Percentiles rank a stretch among this genome's conserved stretches.
These are phyloP conservation scores for Prunus mume DNA, from an alignment of 306 rosid species.

Conservation along the genomic window DNA sequence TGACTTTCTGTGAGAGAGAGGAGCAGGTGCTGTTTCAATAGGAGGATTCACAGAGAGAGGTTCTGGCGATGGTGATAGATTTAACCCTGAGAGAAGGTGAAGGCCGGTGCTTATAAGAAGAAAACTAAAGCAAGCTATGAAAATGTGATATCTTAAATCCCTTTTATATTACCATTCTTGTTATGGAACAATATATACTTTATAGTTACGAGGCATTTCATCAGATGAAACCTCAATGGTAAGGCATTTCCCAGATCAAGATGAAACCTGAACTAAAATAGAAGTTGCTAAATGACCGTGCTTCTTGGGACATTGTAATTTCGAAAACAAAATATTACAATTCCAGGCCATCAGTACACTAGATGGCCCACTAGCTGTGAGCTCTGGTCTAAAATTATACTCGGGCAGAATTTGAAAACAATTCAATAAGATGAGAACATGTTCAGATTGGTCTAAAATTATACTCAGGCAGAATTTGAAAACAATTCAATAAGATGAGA, in stretches of 20 bases:
- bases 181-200: background rate
- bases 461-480: background rate
- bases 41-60: constrained; percentile 39
- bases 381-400: constrained; percentile 3
- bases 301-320: background rate
- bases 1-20: constrained; percentile 33
- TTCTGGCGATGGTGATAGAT: constrained; percentile 54
- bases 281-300: background rate
- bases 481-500: background rate
- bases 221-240: background rate
- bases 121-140: constrained; percentile 18
- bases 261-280: constrained; percentile 12
- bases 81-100: constrained; percentile 42
- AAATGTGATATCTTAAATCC: background rate
- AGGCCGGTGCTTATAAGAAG: background rate
- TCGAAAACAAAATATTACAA: background rate
- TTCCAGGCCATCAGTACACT: background rate
- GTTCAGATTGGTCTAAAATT: constrained; percentile 18
- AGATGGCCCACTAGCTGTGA: background rate
- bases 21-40: constrained; percentile 36
- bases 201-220: background rate
- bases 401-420: background rate
- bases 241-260: constrained; percentile 1
- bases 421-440: background rate
- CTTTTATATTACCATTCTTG: background rate